Evolutionary conservation across 345 rosid species (phyloP).

Genomic region (Arabis alpina): DNA sequence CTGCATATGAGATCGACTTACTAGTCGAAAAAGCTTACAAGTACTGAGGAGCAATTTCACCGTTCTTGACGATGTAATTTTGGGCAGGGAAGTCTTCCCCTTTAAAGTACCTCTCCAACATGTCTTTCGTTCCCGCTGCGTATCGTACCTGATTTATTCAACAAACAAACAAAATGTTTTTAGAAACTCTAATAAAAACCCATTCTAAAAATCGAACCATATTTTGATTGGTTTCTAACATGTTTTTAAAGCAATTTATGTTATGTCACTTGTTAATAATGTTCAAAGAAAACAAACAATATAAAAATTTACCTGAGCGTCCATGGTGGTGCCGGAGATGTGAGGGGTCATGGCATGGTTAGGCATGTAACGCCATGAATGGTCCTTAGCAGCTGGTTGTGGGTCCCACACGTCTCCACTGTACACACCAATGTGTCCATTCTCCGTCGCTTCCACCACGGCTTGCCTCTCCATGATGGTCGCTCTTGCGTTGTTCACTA

Average conservation of each 20-base stretch:
- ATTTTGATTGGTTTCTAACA: too few relatives aligned
- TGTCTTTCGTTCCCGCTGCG: conserved; percentile 89
- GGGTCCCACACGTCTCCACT: conserved; percentile 97
- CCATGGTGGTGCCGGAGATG: conserved; percentile 95
- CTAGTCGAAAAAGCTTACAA: conserved; percentile 40
- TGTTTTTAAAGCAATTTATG: not conserved
- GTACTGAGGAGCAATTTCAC: conserved; percentile 84
- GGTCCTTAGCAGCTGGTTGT: conserved; percentile 96
- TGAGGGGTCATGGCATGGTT: conserved; percentile 99
- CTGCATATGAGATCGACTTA: not conserved
- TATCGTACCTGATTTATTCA: conserved; percentile 63
- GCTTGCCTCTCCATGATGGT: conserved; percentile 93
- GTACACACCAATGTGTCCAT: conserved; percentile 91
- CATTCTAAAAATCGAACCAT: not conserved
- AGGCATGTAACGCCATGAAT: conserved; percentile 99
- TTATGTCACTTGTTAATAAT: not conserved
- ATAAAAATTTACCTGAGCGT: conserved; percentile 64
- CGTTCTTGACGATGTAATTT: conserved; percentile 86
- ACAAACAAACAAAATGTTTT: not conserved
- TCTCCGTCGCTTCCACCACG: conserved; percentile 78
- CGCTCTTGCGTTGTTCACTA: conserved; percentile 96
- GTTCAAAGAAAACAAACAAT: too few relatives aligned
- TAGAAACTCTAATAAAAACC: not conserved
- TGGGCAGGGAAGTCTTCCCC: conserved; percentile 84
- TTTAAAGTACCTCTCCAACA: conserved; percentile 88